Base-by-base conservation (phyloP, 306 rosid species). In the Quercus agrifolia region DNA sequence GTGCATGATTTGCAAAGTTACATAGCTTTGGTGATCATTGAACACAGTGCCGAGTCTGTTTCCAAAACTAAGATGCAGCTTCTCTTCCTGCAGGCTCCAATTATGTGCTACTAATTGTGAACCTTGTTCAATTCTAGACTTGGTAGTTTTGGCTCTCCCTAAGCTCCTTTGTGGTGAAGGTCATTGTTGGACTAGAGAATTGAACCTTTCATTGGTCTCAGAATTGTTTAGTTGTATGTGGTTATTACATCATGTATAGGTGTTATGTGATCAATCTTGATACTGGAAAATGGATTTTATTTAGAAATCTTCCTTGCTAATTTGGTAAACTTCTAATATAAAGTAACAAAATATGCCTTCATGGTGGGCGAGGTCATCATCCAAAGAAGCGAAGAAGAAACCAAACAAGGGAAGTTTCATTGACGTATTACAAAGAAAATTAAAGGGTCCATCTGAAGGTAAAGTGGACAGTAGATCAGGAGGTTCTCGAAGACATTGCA, bases 331-430 rank as follows among this genome's bases (percentile, higher is more conserved):
- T 20, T 20, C 41, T 68, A 74, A 21, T 80, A 70, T 72, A 77
- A 75, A 78, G 33, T 57, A 77, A 73, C 82, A 81, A 86, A 88
- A 79, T 56, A 95, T 96, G 99, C 97, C 82, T 86, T 74, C 96
- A 61, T 91, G 99, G 99, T 89, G 94, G 98, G 97, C 88, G 59
- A 96, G 87, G 83, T 88, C 88, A 9, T 89, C 96, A 25, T 96
- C 99, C 79, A 96, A 91, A 87, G 97, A 96, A 77, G 82, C 84
- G 57, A 93, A 93, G 93, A 93, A 93, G 89, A 96, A 96, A 83
- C 70, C 90, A 10, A 77, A 83, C 73, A 91, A 90, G 88, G 97
- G 91, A 88, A 89, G 98, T 89, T 87, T 95, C 66, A 84, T 93
- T 25, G 97, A 90, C 68, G 62, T 96, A 74, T 74, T 90, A 70